A percentile compares a stretch with the other conserved stretches of the same genome.
Evolutionary conservation across 176 grass and related monocot species (phyloP).

Genomic region (Typha latifolia): DNA sequence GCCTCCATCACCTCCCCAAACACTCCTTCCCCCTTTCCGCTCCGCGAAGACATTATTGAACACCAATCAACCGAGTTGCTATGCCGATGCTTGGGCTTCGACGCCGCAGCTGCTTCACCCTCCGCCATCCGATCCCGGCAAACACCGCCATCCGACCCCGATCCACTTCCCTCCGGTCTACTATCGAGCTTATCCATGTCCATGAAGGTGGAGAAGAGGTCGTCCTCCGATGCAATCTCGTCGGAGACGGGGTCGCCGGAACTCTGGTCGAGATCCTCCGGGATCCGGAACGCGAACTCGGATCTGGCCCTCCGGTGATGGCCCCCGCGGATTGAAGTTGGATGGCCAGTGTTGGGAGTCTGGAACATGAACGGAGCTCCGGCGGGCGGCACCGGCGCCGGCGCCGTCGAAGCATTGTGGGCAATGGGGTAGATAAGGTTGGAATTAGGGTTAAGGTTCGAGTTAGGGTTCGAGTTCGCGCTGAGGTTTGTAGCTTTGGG

Average conservation of each 20-base stretch:
- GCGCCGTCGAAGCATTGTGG: background rate
- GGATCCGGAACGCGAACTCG: slow-evolving; percentile 77
- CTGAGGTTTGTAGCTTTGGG: slow-evolving; percentile 19
- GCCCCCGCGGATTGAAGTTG: slow-evolving; percentile 26
- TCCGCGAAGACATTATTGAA: slow-evolving; percentile 39
- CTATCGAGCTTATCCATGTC: slow-evolving; percentile 89
- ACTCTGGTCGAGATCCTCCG: slow-evolving; percentile 62
- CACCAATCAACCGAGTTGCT: slow-evolving; percentile 90
- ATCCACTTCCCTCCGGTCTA: slow-evolving; percentile 33
- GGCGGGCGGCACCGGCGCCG: background rate
- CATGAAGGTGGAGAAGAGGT: slow-evolving; percentile 98
- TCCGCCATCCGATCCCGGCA: slow-evolving; percentile 51
- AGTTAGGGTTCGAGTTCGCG: slow-evolving; percentile 12
- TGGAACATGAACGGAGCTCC: slow-evolving; percentile 9
- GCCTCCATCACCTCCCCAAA: slow-evolving; percentile 76
- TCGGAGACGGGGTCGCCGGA: slow-evolving; percentile 38
- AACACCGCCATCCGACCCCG: slow-evolving; percentile 21
- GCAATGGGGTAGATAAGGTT: slow-evolving; percentile 1
- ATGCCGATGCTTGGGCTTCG: slow-evolving; percentile 82
- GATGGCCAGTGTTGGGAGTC: background rate
- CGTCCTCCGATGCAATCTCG: slow-evolving; percentile 94
- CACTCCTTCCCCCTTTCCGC: slow-evolving; percentile 26
- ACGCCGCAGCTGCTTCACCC: slow-evolving; percentile 11
- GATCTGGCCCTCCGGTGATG: slow-evolving; percentile 98
- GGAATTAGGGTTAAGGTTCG: background rate